Evolutionary conservation across 805 yeast species (phyloP).

Genomic region (Debaryomyces prosopidis): DNA sequence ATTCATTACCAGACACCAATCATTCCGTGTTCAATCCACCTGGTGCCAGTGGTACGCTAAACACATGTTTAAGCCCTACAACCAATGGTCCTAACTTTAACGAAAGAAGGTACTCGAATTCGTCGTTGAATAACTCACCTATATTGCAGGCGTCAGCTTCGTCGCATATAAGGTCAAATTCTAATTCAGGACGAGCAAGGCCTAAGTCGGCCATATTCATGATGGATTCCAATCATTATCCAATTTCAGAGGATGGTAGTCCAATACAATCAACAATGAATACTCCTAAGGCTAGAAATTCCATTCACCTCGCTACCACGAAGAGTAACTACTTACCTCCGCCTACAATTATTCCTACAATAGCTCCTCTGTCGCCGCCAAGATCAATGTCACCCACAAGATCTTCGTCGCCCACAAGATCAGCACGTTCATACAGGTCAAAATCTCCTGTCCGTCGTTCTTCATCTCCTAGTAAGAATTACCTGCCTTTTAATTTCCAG

Average conservation of each 20-base stretch:
- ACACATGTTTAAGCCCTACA: not conserved
- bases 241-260: conserved; percentile 30
- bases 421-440: conserved; percentile 26
- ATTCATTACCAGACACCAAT: conserved; percentile 22
- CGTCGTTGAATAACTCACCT: conserved; percentile 23
- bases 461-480: conserved; percentile 21
- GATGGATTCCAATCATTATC: conserved; percentile 24
- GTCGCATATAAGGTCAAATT: conserved; percentile 8
- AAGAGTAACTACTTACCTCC: conserved; percentile 9
- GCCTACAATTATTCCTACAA: conserved; percentile 18
- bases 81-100: not conserved
- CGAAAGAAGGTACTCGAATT: conserved; percentile 19
- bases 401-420: conserved; percentile 25
- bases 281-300: conserved; percentile 21
- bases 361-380: conserved; percentile 14
- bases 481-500: conserved; percentile 65
- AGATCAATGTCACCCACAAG: conserved; percentile 31
- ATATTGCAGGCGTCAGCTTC: conserved; percentile 13
- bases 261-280: conserved; percentile 15
- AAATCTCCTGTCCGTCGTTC: conserved; percentile 24
- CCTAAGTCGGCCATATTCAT: conserved; percentile 39
- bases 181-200: conserved; percentile 20
- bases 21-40: not conserved
- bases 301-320: conserved; percentile 15
- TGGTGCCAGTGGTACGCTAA: not conserved